Evolutionary conservation across 2,329 filamentous ascomycete genomes (phyloP).

Genomic region (Talaromyces sp.): DNA sequence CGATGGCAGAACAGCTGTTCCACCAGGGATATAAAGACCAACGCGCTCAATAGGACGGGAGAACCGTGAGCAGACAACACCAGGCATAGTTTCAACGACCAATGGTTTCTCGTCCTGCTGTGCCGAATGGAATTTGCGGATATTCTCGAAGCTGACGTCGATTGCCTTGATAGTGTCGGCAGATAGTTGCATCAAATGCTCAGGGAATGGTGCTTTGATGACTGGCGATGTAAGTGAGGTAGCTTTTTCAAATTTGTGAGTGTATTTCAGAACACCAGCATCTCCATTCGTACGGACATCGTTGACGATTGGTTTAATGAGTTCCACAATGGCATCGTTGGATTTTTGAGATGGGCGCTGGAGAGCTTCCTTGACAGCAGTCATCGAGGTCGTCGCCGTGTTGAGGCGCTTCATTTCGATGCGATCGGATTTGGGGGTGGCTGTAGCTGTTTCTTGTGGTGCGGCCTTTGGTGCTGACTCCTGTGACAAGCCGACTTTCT

Average conservation of each 20-base stretch:
- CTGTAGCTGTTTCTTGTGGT: constrained; percentile 47
- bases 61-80: constrained; percentile 91
- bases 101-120: constrained; percentile 80
- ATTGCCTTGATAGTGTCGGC: constrained; percentile 87
- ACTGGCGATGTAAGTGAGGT: constrained; percentile 86
- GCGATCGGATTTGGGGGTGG: constrained; percentile 50
- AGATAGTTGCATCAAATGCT: constrained; percentile 76
- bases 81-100: constrained; percentile 93
- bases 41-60: constrained; percentile 87
- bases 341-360: constrained; percentile 91
- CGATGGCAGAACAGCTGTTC: constrained; percentile 92
- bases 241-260: constrained; percentile 96
- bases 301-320: constrained; percentile 86
- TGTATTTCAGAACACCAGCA: constrained; percentile 82
- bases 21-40: constrained; percentile 92
- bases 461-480: constrained; percentile 23
- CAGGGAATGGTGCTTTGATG: constrained; percentile 80
- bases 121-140: constrained; percentile 85
- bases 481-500: constrained; percentile 66
- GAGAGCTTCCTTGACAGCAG: constrained; percentile 67
- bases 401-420: constrained; percentile 82
- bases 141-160: constrained; percentile 89
- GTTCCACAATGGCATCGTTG: constrained; percentile 86
- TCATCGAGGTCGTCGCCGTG: constrained; percentile 57
- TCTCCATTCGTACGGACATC: constrained; percentile 80